Evolutionary conservation across 805 yeast genomes (phyloP).

Genomic region (Wickerhamomyces sydowiorum): DNA sequence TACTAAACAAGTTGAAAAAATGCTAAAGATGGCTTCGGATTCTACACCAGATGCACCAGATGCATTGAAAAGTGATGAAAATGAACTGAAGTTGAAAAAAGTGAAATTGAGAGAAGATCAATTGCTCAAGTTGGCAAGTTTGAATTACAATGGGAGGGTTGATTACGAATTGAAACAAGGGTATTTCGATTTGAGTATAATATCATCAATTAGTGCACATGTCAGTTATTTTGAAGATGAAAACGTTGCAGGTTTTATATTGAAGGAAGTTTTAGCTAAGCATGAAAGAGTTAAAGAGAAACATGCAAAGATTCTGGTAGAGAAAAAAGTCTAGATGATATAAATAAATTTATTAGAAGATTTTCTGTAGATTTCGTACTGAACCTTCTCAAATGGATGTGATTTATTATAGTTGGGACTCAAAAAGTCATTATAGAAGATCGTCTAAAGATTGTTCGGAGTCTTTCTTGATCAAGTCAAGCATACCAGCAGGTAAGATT

Average conservation of each 20-base stretch:
- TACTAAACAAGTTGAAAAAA: constrained; percentile 1
- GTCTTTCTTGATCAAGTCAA: constrained; percentile 77
- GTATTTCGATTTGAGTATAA: constrained; percentile 68
- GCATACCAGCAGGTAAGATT: constrained; percentile 88
- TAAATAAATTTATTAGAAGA: neutral
- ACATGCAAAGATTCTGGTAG: constrained; percentile 16
- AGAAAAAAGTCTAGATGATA: neutral
- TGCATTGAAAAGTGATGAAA: constrained; percentile 4
- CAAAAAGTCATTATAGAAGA: constrained; percentile 26
- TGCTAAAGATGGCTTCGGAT: constrained; percentile 2
- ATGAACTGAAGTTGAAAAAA: constrained; percentile 17
- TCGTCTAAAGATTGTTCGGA: constrained; percentile 80
- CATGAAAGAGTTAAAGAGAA: constrained; percentile 22
- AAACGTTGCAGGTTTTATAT: constrained; percentile 74
- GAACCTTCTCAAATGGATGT: too few species aligned
- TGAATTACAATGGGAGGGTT: constrained; percentile 72
- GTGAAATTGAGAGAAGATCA: constrained; percentile 23
- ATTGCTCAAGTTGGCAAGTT: constrained; percentile 31
- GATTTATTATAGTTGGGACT: too few species aligned
- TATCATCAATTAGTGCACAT: constrained; percentile 84
- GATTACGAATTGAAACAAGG: constrained; percentile 81
- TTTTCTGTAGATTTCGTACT: too few species aligned
- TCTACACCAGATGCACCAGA: constrained; percentile 8
- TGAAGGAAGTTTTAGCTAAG: constrained; percentile 45
- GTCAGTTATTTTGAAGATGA: constrained; percentile 82